Evolutionary conservation across 1,284 basidiomycete species (phyloP).

Genomic region (Exobasidium cylindrosporum): DNA sequence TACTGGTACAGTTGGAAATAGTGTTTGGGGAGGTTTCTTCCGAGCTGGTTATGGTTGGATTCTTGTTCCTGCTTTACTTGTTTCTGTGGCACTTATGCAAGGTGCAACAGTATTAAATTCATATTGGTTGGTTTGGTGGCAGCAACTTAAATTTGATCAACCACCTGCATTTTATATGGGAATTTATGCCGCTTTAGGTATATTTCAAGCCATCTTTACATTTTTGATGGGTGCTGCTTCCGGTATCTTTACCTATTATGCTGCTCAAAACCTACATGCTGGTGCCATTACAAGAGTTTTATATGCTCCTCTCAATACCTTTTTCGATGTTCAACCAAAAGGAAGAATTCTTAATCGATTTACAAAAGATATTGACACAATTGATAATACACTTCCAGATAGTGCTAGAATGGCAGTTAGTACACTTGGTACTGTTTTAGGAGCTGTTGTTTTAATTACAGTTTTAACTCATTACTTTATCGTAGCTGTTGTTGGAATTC

Average conservation of each 20-base stretch:
- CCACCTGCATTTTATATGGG: constrained; percentile 64
- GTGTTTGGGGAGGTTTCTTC: constrained; percentile 69
- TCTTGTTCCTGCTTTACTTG: constrained; percentile 64
- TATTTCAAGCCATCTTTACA: constrained; percentile 64
- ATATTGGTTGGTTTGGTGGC: constrained; percentile 59
- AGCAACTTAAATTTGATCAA: constrained; percentile 62
- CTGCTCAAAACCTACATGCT: constrained; percentile 64
- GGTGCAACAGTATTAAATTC: constrained; percentile 59
- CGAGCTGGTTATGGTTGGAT: constrained; percentile 64
- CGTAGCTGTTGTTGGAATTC: constrained; percentile 58
- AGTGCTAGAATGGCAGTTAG: constrained; percentile 48
- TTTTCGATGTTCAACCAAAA: constrained; percentile 79
- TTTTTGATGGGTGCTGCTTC: constrained; percentile 64
- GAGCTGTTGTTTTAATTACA: constrained; percentile 67
- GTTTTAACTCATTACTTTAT: constrained; percentile 69
- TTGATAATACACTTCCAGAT: constrained; percentile 68
- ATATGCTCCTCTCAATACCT: constrained; percentile 66
- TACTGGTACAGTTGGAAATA: constrained; percentile 46
- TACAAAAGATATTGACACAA: constrained; percentile 73
- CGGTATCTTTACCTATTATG: constrained; percentile 68
- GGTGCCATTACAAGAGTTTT: constrained; percentile 63
- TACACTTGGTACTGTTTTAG: constrained; percentile 58
- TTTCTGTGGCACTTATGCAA: constrained; percentile 67
- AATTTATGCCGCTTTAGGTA: constrained; percentile 68
- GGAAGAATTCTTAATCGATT: constrained; percentile 81